Conservation (phyloP, 2,329 filamentous ascomycete genomes). For the Ascochyta lentis region DNA sequence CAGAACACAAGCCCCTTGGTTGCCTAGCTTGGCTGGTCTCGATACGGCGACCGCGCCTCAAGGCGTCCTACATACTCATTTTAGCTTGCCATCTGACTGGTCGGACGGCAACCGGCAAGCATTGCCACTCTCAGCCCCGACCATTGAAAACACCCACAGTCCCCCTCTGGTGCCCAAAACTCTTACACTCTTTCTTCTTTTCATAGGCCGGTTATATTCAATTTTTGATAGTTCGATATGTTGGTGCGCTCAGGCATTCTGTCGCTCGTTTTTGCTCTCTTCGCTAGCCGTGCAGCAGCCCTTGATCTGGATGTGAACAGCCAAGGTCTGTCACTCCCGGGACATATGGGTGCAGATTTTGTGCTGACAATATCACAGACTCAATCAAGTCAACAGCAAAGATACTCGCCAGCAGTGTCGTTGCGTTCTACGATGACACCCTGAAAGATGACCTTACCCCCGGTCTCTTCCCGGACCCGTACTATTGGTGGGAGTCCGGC, state of each 20-base stretch:
- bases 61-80: slow-evolving; percentile 15
- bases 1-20: slow-evolving; percentile 7
- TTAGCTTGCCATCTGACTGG: slow-evolving; percentile 9
- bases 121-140: neutral
- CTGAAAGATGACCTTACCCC: slow-evolving; percentile 12
- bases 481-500: slow-evolving; percentile 36
- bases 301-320: slow-evolving; percentile 33
- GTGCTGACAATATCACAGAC: slow-evolving; percentile 17
- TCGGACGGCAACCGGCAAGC: neutral
- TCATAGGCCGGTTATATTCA: too few relatives aligned
- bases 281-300: slow-evolving; percentile 14
- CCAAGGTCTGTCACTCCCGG: slow-evolving; percentile 14
- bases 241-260: slow-evolving; percentile 20
- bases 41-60: slow-evolving; percentile 1
- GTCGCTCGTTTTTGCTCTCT: slow-evolving; percentile 27
- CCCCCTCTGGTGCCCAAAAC: neutral
- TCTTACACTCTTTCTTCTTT: neutral
- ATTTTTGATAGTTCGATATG: slow-evolving; percentile 19
- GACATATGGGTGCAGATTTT: neutral
- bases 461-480: slow-evolving; percentile 29
- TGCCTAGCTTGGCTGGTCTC: slow-evolving; percentile 1
- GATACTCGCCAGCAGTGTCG: slow-evolving; percentile 29
- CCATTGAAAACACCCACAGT: neutral
- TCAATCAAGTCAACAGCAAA: slow-evolving; percentile 34
- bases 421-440: slow-evolving; percentile 28